Evolutionary conservation across 116 monocot species (phyloP).

Genomic region (Cymodocea nodosa): DNA sequence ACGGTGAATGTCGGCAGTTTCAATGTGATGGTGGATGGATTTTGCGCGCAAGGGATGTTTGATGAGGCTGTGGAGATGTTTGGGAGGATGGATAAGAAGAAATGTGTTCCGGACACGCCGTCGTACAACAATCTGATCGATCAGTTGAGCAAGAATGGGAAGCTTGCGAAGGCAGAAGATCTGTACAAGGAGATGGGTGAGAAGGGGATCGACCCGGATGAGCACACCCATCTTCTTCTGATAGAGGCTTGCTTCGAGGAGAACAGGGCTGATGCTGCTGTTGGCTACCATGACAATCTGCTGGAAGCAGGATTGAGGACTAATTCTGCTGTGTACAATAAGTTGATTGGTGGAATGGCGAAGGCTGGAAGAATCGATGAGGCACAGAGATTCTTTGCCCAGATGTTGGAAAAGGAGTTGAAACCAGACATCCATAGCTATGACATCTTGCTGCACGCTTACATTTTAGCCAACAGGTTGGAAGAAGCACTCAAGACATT

Average conservation of each 20-base stretch:
- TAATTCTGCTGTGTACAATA: slow-evolving; percentile 69
- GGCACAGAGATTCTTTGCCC: slow-evolving; percentile 49
- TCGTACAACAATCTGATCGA: slow-evolving; percentile 91
- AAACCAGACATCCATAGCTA: slow-evolving; percentile 68
- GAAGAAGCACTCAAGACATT: slow-evolving; percentile 58
- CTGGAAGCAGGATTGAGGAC: slow-evolving; percentile 56
- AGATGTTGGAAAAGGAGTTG: slow-evolving; percentile 73
- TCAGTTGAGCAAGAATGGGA: slow-evolving; percentile 48
- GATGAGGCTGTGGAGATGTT: slow-evolving; percentile 62
- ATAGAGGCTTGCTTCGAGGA: slow-evolving; percentile 62
- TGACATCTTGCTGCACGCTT: slow-evolving; percentile 53
- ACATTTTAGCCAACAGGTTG: slow-evolving; percentile 30
- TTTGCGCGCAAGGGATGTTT: slow-evolving; percentile 44
- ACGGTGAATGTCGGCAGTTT: slow-evolving; percentile 74
- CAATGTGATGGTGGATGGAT: slow-evolving; percentile 89
- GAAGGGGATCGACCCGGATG: slow-evolving; percentile 58
- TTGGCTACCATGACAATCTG: slow-evolving; percentile 73
- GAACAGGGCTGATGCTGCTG: slow-evolving; percentile 54
- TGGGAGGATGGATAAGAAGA: slow-evolving; percentile 67
- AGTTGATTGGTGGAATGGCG: slow-evolving; percentile 56
- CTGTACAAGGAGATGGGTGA: slow-evolving; percentile 72
- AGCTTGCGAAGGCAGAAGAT: slow-evolving; percentile 46
- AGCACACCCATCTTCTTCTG: slow-evolving; percentile 74
- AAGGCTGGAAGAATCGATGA: slow-evolving; percentile 48
- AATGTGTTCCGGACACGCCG: slow-evolving; percentile 49